A percentile compares a stretch with the other conserved stretches of the same genome.
Evolutionary conservation across 2,329 filamentous ascomycete species (phyloP).

Genomic region (Ascosphaera apis): DNA sequence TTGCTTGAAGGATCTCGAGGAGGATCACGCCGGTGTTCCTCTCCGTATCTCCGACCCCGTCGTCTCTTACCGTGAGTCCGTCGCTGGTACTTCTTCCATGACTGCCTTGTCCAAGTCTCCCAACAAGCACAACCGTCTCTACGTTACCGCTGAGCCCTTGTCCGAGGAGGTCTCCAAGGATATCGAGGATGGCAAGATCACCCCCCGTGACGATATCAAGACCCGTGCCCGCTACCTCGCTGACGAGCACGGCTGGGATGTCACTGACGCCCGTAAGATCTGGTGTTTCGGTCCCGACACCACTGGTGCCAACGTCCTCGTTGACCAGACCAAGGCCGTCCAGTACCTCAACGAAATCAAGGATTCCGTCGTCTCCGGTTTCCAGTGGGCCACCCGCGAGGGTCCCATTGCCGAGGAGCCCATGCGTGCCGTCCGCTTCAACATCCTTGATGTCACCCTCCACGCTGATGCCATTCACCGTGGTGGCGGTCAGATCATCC

Average conservation of each 20-base stretch:
- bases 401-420: slow-evolving; percentile 96
- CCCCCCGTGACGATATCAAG: slow-evolving; percentile 97
- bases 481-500: slow-evolving; percentile 98
- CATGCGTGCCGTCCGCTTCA: slow-evolving; percentile 92
- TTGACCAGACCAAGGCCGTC: slow-evolving; percentile 99
- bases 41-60: slow-evolving; percentile 96
- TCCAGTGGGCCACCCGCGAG: slow-evolving; percentile 98
- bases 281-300: slow-evolving; percentile 99
- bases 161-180: slow-evolving; percentile 74
- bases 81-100: slow-evolving; percentile 64
- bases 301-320: slow-evolving; percentile 88
- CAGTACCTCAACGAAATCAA: slow-evolving; percentile 99
- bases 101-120: slow-evolving; percentile 97
- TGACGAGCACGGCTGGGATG: slow-evolving; percentile 96
- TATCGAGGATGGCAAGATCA: slow-evolving; percentile 83
- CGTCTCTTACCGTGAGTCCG: slow-evolving; percentile 96
- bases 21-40: slow-evolving; percentile 96
- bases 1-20: slow-evolving; percentile 98
- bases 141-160: slow-evolving; percentile 78
- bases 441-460: slow-evolving; percentile 97
- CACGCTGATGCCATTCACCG: slow-evolving; percentile 99
- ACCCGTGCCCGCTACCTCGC: slow-evolving; percentile 83
- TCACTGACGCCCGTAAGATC: slow-evolving; percentile 99
- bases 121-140: slow-evolving; percentile 99
- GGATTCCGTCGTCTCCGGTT: slow-evolving; percentile 97